Evolutionary conservation across 768 basidiomycete genomes (phyloP).

Genomic region (Sarcomyxa edulis): DNA sequence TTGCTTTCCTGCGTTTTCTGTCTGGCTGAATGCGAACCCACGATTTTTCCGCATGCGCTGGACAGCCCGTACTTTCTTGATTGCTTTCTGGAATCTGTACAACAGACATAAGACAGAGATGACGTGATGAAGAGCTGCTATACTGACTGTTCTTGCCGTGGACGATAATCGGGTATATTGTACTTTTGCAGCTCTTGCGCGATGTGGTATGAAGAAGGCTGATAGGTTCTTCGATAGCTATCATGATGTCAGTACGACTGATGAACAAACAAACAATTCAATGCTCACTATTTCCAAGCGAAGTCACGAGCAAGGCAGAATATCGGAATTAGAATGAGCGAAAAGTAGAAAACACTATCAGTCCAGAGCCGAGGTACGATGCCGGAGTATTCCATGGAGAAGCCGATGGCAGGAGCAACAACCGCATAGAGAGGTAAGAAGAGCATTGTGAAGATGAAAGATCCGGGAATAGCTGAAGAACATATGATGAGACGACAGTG

Average conservation of each 20-base stretch:
- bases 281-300: conserved; percentile 92
- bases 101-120: conserved; percentile 9
- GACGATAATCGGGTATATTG: conserved; percentile 94
- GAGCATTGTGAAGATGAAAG: conserved; percentile 94
- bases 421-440: conserved; percentile 89
- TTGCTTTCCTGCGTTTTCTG: conserved; percentile 78
- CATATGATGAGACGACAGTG: conserved; percentile 8
- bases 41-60: conserved; percentile 95
- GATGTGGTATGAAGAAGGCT: conserved; percentile 92
- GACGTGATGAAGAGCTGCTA: neutral
- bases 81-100: conserved; percentile 91
- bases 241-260: conserved; percentile 9
- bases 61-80: conserved; percentile 98
- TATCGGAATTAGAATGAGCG: conserved; percentile 76
- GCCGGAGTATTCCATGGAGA: conserved; percentile 87
- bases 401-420: conserved; percentile 79
- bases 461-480: conserved; percentile 84
- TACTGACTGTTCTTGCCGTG: conserved; percentile 88
- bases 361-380: conserved; percentile 91
- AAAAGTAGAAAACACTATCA: conserved; percentile 85
- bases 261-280: conserved; percentile 6
- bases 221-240: conserved; percentile 89
- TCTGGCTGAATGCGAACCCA: conserved; percentile 98
- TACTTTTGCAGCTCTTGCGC: conserved; percentile 99
- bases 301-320: conserved; percentile 86